phyloP scores from a whole-genome alignment of 805 yeast species.

The Clavispora carvajalis region DNA sequence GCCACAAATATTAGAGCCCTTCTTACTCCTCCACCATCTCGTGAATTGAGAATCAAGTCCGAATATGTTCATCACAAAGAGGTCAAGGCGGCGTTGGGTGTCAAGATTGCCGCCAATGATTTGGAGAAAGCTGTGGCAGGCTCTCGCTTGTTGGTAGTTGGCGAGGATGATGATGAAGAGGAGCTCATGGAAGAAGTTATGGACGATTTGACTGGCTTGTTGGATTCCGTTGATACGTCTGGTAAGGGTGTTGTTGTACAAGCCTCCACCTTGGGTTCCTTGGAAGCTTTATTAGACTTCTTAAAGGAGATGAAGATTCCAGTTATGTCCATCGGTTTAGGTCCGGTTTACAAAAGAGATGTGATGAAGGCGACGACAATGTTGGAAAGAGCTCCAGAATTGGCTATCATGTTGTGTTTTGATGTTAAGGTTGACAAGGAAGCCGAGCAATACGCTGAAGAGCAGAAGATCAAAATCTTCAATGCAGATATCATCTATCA shows the following conservation, averaged over 20 bases:
- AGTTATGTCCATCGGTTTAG: conserved; percentile 96
- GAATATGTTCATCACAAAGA: conserved; percentile 95
- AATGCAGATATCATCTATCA: conserved; percentile 96
- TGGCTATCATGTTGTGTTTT: conserved; percentile 96
- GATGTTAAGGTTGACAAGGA: conserved; percentile 97
- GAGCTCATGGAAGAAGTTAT: conserved; percentile 96
- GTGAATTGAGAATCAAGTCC: conserved; percentile 95
- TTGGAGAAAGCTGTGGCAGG: conserved; percentile 99
- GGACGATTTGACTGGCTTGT: conserved; percentile 93
- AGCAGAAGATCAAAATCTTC: conserved; percentile 86
- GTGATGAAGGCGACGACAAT: conserved; percentile 96
- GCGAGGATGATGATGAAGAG: conserved; percentile 96
- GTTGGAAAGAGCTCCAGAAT: conserved; percentile 95
- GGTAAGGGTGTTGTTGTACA: conserved; percentile 98
- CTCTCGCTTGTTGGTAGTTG: conserved; percentile 89
- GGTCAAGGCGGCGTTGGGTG: conserved; percentile 98
- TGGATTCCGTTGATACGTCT: conserved; percentile 89
- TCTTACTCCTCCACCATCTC: conserved; percentile 94
- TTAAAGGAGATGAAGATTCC: conserved; percentile 98
- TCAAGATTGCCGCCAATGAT: conserved; percentile 96
- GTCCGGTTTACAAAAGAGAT: conserved; percentile 97
- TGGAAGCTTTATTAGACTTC: conserved; percentile 95
- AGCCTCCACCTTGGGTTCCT: conserved; percentile 96
- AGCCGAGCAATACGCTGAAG: conserved; percentile 96
- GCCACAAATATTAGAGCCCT: conserved; percentile 94